Evolutionary conservation across 176 grass and related monocot genomes (phyloP), one percentile per base, ranked within the genome.

Genomic region (Triticum urartu): DNA sequence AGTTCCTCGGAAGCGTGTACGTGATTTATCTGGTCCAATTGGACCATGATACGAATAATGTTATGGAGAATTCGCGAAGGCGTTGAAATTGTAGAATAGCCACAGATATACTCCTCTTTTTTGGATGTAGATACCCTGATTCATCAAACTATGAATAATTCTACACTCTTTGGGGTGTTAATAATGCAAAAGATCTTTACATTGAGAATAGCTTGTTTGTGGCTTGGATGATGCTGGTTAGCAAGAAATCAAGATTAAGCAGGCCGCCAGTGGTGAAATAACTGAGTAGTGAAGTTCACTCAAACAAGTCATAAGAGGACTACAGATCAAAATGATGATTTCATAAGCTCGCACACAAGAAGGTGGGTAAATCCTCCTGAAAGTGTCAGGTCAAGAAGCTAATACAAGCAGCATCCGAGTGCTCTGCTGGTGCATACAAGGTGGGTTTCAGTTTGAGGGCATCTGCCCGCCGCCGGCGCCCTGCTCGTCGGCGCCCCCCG

Each of bases 21-120:
- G 0, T 52, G 63, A 54, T 67, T 84, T 88, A 42, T 81, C 50
- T 64, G 21, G 45, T 75, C 58, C 9, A 79, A 86, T 72, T 89
- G 56, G 77, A 79, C 30, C 35, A 64, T 10, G 22, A 15, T 86
- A 18, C 9, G 28, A 77, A 52, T 69, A 81, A 85, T 47, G 6
- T 24, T 68, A 48, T 9, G 24, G 7, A 68, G 26, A 40, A 45
- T 68, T 60, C 75, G 6, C 34, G 25, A 79, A 74, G 62, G 48
- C 9, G 24, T 21, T 63, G 8, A 69, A 35, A 62, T 6, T 62
- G 35, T 81, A 80, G 35, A 82, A 84, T 84, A 84, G 50, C 26
- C 47, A 64, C 0, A 79, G 1, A 79, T 15, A 66, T 65, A 59
- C 30, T 75, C 72, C 9, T 10, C 66, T 28, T 79, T 72, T 24